Evolutionary conservation across 208 protist genomes (phyloP), one percentile per base, ranked within the genome.

Genomic region (Acanthamoeba culbertsoni): DNA sequence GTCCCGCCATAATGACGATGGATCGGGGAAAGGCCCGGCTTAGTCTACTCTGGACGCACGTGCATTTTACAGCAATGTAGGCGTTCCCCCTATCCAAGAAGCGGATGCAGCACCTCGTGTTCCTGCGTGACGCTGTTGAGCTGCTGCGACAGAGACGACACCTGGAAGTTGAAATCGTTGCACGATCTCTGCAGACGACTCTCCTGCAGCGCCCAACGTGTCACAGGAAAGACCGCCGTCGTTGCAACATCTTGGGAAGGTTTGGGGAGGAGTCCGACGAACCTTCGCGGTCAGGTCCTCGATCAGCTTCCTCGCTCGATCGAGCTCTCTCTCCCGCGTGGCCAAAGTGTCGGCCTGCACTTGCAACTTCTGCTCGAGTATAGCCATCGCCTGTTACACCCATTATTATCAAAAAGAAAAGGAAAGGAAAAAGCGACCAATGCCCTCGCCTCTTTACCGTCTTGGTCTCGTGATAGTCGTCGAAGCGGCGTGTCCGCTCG

Each of bases 401-500:
- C 8, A 31, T 26, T 12, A 37, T n/a, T 55, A 18, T 55, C 12
- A 77, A 18, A 42, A 46, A 77, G 33, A 33, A 23, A 26, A 4
- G 45, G 31, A 55, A 37, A 63, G 20, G 14, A 37, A n/a, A 42
- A 7, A 12, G n/a, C 31, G 14, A 77, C 14, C 65, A n/a, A 43
- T 31, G n/a, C 65, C 14, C 65, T n/a, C n/a, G n/a, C n/a, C n/a
- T n/a, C 31, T 37, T 12, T 43, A 90, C 82, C 82, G 82, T 90
- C 45, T 90, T 62, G 35, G 57, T 62, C 45, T 90, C 82, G 57
- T 90, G 82, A 26, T 90, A 90, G 57, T 90, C 82, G 14, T 90
- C 82, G 40, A 68, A 68, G 5, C 82, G 48, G 0, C 68, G 48
- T 20, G 37, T 90, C 5, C 82, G 1, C 5, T 90, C 82, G 0